Conservation (phyloP, 2,329 filamentous ascomycete genomes). For the Raffaelea albimanens region DNA sequence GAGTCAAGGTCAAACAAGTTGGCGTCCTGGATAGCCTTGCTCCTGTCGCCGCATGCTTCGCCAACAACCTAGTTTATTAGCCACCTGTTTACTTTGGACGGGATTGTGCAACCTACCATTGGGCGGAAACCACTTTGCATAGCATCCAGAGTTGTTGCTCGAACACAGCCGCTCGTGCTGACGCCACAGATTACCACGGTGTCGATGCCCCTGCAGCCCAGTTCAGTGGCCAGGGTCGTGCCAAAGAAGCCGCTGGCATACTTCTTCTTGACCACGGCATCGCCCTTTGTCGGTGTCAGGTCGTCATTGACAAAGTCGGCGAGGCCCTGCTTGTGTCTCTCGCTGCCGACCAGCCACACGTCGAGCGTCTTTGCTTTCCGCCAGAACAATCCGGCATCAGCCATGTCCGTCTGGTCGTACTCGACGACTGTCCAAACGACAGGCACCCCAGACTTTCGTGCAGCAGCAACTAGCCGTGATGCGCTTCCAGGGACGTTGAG, state of each 20-base stretch:
- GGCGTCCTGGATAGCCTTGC: conserved; percentile 11
- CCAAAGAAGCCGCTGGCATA: conserved; percentile 36
- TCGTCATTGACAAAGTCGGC: conserved; percentile 26
- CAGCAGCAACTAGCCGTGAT: conserved; percentile 27
- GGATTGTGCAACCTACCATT: not conserved
- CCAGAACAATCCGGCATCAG: conserved; percentile 33
- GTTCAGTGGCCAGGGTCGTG: conserved; percentile 30
- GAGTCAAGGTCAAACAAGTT: conserved; percentile 16
- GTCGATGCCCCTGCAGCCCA: conserved; percentile 26
- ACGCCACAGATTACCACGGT: conserved; percentile 38
- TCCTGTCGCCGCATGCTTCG: conserved; percentile 32
- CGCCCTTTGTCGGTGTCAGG: conserved; percentile 24
- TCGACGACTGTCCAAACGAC: conserved; percentile 34
- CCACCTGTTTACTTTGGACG: no score
- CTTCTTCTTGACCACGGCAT: conserved; percentile 30
- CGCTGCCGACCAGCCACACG: conserved; percentile 30
- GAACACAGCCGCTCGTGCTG: conserved; percentile 35
- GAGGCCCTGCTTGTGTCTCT: conserved; percentile 20
- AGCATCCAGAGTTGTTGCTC: conserved; percentile 33
- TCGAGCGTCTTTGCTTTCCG: conserved; percentile 30
- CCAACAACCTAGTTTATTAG: conserved; percentile 26
- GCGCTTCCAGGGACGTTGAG: conserved; percentile 26
- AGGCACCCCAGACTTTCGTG: conserved; percentile 25
- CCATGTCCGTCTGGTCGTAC: conserved; percentile 32
- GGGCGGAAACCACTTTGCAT: conserved; percentile 25